These are phyloP conservation scores for Fusarium burgessii DNA, from an alignment of 2,329 filamentous ascomycete species.

Conservation along the genomic window DNA sequence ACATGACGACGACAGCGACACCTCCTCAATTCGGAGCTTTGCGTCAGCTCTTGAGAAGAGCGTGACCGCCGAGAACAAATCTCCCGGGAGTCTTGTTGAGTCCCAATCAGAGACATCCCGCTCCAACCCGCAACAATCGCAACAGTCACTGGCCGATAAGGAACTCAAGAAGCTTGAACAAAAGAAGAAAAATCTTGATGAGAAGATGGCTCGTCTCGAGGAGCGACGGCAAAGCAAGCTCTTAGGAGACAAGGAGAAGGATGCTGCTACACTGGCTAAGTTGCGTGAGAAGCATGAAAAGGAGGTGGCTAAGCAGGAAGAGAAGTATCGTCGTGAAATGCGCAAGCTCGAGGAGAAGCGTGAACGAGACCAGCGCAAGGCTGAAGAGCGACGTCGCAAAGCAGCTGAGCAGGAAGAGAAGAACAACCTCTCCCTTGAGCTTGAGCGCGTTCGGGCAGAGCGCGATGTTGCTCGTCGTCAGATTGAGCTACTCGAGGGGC, in stretches of 20 bases:
- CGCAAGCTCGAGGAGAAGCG: constrained; percentile 73
- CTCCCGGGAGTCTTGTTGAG: constrained; percentile 42
- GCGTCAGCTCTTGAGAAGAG: constrained; percentile 60
- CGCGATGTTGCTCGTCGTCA: constrained; percentile 65
- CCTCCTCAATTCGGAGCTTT: constrained; percentile 62
- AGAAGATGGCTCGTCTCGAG: constrained; percentile 69
- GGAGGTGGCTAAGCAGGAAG: constrained; percentile 74
- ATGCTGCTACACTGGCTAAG: constrained; percentile 65
- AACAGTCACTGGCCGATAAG: constrained; percentile 61
- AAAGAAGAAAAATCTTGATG: constrained; percentile 70
- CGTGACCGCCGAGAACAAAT: constrained; percentile 47
- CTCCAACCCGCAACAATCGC: constrained; percentile 41
- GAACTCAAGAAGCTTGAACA: constrained; percentile 74
- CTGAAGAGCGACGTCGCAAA: constrained; percentile 64
- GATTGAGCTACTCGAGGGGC: constrained; percentile 64
- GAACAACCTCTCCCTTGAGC: constrained; percentile 61
- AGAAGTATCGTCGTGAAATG: constrained; percentile 73
- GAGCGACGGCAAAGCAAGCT: constrained; percentile 60
- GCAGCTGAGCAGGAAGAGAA: constrained; percentile 65
- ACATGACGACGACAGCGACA: constrained; percentile 54
- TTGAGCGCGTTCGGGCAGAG: constrained; percentile 65
- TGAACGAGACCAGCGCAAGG: constrained; percentile 71
- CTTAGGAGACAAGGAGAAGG: constrained; percentile 62
- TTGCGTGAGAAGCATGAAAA: constrained; percentile 72
- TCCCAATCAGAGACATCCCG: constrained; percentile 56